Base-by-base conservation (phyloP, 306 rosid species). In the Ammopiptanthus mongolicus region DNA sequence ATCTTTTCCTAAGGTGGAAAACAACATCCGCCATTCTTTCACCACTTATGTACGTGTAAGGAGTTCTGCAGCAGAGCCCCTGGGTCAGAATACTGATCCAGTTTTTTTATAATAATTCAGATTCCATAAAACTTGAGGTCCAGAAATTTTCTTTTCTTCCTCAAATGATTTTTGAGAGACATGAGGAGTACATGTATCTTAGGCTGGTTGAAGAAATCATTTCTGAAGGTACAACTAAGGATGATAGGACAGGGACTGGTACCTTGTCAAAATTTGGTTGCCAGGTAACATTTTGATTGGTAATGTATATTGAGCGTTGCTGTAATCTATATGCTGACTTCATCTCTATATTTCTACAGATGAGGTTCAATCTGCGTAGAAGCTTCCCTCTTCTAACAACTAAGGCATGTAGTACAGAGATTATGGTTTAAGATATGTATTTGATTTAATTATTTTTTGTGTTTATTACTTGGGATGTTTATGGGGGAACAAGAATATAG, bases 171-270 rank as follows among this genome's bases (percentile, higher is more conserved):
- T 86, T 90, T 74, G 97, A 88, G 80, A 89, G 79, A 31, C 99
- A 95, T 10, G 99, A 95, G 78, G 99, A 95, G 87, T 78, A 85
- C 78, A 68, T 71, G 37, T 95, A 95, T 86, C 87, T 95, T 46
- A 87, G 82, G 56, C 67, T 95, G 83, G 96, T 95, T 61, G 85
- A 85, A 85, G 97, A 92, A 82, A 86, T 89, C 71, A 86, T 95
- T 76, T 84, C 96, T 48, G 86, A 89, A 82, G 99, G 99, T 44
- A 83, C 84, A 37, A 7, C 78, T 65, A 95, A 90, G 87, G 97
- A 90, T 69, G 99, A 95, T 74, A 90, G 97, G 83, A 91, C 97
- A 5, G 97, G 99, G 67, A 95, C 99, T 39, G 99, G 99, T 78
- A 95, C 97, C 77, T 81, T 92, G 73, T 95, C 99, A 1, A 89